Evolutionary conservation across 805 yeast species (phyloP).

Genomic region (Myxozyma neglecta): DNA sequence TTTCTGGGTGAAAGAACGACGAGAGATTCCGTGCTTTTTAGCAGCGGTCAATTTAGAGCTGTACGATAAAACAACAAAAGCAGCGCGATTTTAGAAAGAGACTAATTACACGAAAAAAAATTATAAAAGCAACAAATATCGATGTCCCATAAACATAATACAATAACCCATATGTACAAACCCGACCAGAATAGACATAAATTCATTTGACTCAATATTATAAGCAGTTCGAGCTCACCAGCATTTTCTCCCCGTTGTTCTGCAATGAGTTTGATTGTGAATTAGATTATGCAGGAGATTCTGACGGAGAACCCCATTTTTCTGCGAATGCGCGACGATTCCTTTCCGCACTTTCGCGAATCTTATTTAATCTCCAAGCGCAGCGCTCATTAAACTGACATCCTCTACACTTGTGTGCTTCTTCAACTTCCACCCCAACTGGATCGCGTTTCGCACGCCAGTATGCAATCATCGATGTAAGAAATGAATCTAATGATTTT

Average conservation of each 20-base stretch:
- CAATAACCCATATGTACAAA: background rate
- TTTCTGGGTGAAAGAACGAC: slow-evolving; percentile 67
- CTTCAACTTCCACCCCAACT: slow-evolving; percentile 30
- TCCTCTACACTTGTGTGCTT: slow-evolving; percentile 28
- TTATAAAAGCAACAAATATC: background rate
- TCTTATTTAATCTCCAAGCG: slow-evolving; percentile 20
- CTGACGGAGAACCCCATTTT: background rate
- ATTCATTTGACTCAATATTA: background rate
- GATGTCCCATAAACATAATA: background rate
- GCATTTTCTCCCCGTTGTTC: background rate
- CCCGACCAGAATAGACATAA: slow-evolving; percentile 1
- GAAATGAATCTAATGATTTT: background rate
- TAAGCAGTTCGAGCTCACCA: background rate
- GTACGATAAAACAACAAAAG: slow-evolving; percentile 48
- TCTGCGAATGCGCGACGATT: slow-evolving; percentile 12
- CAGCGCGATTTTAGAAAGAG: slow-evolving; percentile 17
- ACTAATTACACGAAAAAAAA: background rate
- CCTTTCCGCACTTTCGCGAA: slow-evolving; percentile 17
- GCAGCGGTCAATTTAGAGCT: slow-evolving; percentile 71
- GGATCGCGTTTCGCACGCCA: slow-evolving; percentile 31
- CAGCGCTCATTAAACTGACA: slow-evolving; percentile 25
- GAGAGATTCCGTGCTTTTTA: slow-evolving; percentile 73
- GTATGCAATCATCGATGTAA: slow-evolving; percentile 1
- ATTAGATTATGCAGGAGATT: background rate
- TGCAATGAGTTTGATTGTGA: background rate